These are phyloP conservation scores for Ceratocystis ficicola DNA, from an alignment of 2,329 filamentous ascomycete genomes.

Conservation along the genomic window DNA sequence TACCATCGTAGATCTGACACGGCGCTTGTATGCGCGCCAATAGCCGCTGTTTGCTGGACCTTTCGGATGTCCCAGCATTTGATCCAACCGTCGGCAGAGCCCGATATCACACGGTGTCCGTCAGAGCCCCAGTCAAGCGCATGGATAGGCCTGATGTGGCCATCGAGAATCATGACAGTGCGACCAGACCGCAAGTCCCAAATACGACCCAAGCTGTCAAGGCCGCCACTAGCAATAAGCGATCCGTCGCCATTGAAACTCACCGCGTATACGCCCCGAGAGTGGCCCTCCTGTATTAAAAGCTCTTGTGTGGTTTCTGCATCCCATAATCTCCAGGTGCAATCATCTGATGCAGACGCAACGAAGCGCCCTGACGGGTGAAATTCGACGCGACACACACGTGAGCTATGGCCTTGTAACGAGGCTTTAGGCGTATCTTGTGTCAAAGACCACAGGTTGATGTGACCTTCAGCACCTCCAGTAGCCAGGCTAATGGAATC, in stretches of 20 bases:
- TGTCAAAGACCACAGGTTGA: constrained; percentile 82
- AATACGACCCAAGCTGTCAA: constrained; percentile 87
- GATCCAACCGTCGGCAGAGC: constrained; percentile 86
- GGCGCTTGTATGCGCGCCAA: constrained; percentile 82
- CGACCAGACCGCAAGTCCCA: constrained; percentile 91
- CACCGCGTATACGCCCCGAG: constrained; percentile 80
- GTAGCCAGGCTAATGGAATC: constrained; percentile 75
- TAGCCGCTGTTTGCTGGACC: constrained; percentile 67
- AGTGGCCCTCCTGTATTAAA: constrained; percentile 85
- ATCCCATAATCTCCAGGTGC: constrained; percentile 95
- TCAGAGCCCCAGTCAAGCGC: constrained; percentile 86
- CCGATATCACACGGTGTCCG: constrained; percentile 82
- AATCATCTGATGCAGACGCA: constrained; percentile 89
- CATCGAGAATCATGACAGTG: constrained; percentile 89
- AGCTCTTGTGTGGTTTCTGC: constrained; percentile 74
- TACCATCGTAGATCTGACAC: constrained; percentile 92
- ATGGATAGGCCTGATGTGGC: constrained; percentile 80
- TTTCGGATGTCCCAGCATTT: constrained; percentile 97
- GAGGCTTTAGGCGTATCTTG: constrained; percentile 76
- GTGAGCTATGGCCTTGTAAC: constrained; percentile 68
- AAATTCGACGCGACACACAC: constrained; percentile 86
- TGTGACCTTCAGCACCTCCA: constrained; percentile 73
- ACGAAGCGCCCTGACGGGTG: constrained; percentile 84
- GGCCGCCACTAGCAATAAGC: constrained; percentile 76
- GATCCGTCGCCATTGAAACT: constrained; percentile 87